A percentile compares a stretch with the other conserved stretches of the same genome.
Conservation (phyloP, 108 stramenopile species). For the Pseudonitzschia delicatissima region DNA sequence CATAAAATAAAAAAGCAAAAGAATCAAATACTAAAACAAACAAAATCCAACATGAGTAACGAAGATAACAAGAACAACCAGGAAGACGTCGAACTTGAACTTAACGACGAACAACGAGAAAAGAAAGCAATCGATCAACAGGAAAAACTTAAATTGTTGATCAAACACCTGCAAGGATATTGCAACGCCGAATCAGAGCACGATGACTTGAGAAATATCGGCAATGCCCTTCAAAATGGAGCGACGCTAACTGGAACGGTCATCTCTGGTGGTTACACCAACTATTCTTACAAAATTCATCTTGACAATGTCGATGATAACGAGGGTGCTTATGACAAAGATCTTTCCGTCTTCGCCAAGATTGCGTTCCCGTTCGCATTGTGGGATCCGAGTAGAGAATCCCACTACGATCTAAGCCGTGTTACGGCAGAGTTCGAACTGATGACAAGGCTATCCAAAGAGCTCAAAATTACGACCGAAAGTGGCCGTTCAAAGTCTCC, state of each 20-base stretch:
- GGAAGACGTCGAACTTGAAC: background rate
- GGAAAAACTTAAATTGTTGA: constrained; percentile 15
- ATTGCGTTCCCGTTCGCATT: constrained; percentile 27
- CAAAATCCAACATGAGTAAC: background rate
- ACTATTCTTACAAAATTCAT: constrained; percentile 26
- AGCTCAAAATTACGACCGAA: constrained; percentile 2
- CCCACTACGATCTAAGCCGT: constrained; percentile 15
- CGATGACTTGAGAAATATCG: constrained; percentile 13
- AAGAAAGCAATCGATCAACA: constrained; percentile 11
- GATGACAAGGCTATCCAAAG: constrained; percentile 17
- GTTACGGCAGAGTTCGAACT: constrained; percentile 20
- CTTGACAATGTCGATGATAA: background rate
- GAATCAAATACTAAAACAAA: too few relatives aligned
- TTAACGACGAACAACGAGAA: background rate
- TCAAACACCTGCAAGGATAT: constrained; percentile 6
- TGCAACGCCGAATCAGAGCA: constrained; percentile 23
- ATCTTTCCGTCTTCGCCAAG: constrained; percentile 34
- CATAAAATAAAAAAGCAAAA: too few relatives aligned
- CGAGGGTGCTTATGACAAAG: constrained; percentile 2
- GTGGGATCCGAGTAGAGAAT: constrained; percentile 23
- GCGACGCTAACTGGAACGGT: constrained; percentile 8
- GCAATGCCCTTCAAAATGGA: constrained; percentile 1
- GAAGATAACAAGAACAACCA: background rate
- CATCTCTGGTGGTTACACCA: constrained; percentile 30
- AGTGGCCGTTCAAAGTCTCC: constrained; percentile 9